These are phyloP conservation scores for Protomyces arabidopsidicola DNA, from an alignment of 1,139 yeast genomes.

Conservation along the genomic window DNA sequence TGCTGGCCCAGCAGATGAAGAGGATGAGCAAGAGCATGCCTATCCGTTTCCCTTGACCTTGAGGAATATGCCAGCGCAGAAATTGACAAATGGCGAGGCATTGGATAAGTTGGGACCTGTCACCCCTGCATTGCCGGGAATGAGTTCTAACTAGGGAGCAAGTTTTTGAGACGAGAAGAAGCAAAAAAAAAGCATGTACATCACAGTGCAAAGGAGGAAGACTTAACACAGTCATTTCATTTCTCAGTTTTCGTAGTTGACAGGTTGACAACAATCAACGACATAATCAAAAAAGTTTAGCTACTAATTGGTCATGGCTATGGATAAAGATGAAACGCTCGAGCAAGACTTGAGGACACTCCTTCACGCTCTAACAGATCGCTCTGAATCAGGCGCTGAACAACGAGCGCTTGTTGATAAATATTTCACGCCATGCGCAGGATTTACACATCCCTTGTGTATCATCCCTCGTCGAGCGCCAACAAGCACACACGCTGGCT, in stretches of 20 bases:
- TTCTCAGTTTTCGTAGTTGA: too few species aligned
- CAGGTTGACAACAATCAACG: too few species aligned
- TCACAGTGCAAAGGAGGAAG: neutral
- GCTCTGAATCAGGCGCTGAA: neutral
- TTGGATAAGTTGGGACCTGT: slow-evolving; percentile 18
- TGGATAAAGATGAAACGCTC: neutral
- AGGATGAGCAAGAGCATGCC: slow-evolving; percentile 19
- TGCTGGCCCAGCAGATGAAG: neutral
- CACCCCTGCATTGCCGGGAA: slow-evolving; percentile 22
- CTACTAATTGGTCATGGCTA: neutral
- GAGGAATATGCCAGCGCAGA: slow-evolving; percentile 13
- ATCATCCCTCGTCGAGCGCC: slow-evolving; percentile 4
- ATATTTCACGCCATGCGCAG: slow-evolving; percentile 9
- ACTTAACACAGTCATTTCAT: neutral
- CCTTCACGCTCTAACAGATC: neutral
- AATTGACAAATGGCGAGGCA: slow-evolving; percentile 7
- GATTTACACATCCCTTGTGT: slow-evolving; percentile 15
- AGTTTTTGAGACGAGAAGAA: neutral
- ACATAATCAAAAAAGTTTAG: too few species aligned
- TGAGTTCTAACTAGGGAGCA: neutral
- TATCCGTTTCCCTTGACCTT: slow-evolving; percentile 24
- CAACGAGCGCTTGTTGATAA: slow-evolving; percentile 17
- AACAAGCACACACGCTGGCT: neutral
- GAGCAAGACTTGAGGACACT: neutral
- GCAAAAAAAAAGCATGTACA: neutral